Percentiles rank a stretch among this genome's conserved stretches.
Conservation (phyloP, 192 early-diverging fungal genomes). For the Borealophlyctis nickersoniae region DNA sequence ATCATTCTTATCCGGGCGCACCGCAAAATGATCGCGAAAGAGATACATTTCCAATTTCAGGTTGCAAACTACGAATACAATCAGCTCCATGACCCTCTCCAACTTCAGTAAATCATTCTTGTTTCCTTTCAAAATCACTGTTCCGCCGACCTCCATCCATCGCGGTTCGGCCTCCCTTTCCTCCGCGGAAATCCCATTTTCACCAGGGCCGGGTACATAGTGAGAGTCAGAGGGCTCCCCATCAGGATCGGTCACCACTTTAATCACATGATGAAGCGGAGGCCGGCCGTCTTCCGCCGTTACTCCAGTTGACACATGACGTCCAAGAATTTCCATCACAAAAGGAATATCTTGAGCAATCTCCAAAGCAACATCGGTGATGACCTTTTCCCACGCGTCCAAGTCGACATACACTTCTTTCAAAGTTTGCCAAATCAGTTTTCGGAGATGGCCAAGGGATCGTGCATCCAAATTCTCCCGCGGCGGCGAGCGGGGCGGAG, state of each 20-base stretch:
- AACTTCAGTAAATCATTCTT: conserved; percentile 19
- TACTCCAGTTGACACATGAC: neutral
- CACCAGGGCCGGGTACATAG: conserved; percentile 19
- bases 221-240: conserved; percentile 23
- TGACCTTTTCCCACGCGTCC: conserved; percentile 23
- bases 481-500: conserved; percentile 23
- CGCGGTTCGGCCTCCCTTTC: neutral
- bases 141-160: conserved; percentile 26
- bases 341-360: conserved; percentile 29
- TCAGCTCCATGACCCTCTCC: conserved; percentile 33
- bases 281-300: neutral
- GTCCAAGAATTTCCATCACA: conserved; percentile 19
- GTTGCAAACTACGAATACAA: conserved; percentile 33
- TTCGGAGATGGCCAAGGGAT: conserved; percentile 15
- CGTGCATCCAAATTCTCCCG: conserved; percentile 18
- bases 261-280: conserved; percentile 14
- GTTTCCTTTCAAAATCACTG: conserved; percentile 24
- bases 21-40: conserved; percentile 31
- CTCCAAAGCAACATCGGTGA: conserved; percentile 27
- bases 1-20: neutral
- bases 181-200: neutral
- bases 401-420: conserved; percentile 16
- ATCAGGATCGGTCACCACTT: neutral
- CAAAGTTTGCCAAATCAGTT: conserved; percentile 20
- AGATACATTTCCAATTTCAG: conserved; percentile 37